Percentiles rank a stretch among this genome's conserved stretches.
These are phyloP conservation scores for Vaccinium macrocarpon DNA, from an alignment of 148 eudicot species.

Conservation along the genomic window DNA sequence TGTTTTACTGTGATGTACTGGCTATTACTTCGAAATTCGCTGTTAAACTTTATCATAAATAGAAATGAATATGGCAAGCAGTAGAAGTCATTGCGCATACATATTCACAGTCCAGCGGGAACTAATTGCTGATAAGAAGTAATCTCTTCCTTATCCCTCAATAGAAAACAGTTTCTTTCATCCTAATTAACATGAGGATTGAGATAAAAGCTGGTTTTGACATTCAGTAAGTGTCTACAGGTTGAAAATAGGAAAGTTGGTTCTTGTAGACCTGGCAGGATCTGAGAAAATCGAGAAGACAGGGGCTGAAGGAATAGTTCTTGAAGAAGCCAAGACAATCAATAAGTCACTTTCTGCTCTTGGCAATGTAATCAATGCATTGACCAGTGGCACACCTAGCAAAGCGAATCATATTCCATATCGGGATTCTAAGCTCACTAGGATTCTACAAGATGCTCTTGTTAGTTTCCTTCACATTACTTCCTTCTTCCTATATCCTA, in stretches of 20 bases:
- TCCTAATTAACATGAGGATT: not conserved
- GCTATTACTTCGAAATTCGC: not conserved
- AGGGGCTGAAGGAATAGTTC: conserved; percentile 83
- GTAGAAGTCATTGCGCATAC: conserved; percentile 88
- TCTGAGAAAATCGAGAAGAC: conserved; percentile 93
- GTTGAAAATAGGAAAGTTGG: conserved; percentile 57
- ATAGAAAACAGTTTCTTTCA: not conserved
- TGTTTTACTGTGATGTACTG: not conserved
- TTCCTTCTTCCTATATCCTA: not conserved
- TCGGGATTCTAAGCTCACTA: conserved; percentile 92
- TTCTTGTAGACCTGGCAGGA: conserved; percentile 93
- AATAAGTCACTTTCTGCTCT: conserved; percentile 87
- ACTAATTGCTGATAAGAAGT: conserved; percentile 57
- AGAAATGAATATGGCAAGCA: conserved; percentile 96
- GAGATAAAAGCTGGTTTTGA: not conserved
- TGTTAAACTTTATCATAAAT: conserved; percentile 25
- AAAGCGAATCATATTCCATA: conserved; percentile 71
- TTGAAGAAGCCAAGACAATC: conserved; percentile 91
- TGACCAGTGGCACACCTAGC: conserved; percentile 54
- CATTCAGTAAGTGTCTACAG: conserved; percentile 35
- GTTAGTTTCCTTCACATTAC: conserved; percentile 41
- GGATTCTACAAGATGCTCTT: conserved; percentile 84
- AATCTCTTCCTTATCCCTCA: not conserved
- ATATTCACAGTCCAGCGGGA: conserved; percentile 66
- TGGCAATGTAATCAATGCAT: conserved; percentile 89